Evolutionary conservation across 768 basidiomycete genomes (phyloP).

Genomic region (Rhizopogon vinicolor): DNA sequence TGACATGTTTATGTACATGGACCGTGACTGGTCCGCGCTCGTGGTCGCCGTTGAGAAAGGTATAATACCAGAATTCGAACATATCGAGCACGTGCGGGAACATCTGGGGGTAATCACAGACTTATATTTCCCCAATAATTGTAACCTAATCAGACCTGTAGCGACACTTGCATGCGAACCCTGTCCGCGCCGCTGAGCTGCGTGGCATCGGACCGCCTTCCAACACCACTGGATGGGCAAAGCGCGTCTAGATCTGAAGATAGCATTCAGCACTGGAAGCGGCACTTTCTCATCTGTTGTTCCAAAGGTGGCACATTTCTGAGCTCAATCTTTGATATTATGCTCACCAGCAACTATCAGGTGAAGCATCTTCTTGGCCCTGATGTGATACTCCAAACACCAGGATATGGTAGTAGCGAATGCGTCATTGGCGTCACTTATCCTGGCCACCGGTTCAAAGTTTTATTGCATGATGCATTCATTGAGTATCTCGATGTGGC

Average conservation of each 20-base stretch:
- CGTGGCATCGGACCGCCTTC: conserved; percentile 10
- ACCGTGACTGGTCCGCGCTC: conserved; percentile 15
- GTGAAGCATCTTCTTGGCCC: conserved; percentile 11
- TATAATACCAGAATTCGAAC: conserved; percentile 13
- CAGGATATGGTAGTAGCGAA: conserved; percentile 12
- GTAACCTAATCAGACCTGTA: not conserved
- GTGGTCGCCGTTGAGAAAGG: conserved; percentile 12
- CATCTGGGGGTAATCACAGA: conserved; percentile 11
- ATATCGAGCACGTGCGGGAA: conserved; percentile 9
- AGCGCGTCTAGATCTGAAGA: conserved; percentile 7
- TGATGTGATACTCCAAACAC: conserved; percentile 3
- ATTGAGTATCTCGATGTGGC: conserved; percentile 15
- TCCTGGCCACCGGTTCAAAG: conserved; percentile 7
- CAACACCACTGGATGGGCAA: conserved; percentile 12
- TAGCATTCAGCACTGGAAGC: conserved; percentile 14
- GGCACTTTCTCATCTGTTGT: conserved; percentile 11
- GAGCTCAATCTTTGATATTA: not conserved
- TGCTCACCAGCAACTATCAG: conserved; percentile 1
- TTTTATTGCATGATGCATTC: conserved; percentile 3
- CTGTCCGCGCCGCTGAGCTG: conserved; percentile 13
- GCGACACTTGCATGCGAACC: conserved; percentile 8
- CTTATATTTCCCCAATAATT: not conserved
- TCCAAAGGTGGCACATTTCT: conserved; percentile 4
- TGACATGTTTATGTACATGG: conserved; percentile 17
- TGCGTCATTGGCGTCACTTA: not conserved